phyloP scores from a whole-genome alignment of 768 basidiomycete genomes.

The Baorangia bicolor region DNA sequence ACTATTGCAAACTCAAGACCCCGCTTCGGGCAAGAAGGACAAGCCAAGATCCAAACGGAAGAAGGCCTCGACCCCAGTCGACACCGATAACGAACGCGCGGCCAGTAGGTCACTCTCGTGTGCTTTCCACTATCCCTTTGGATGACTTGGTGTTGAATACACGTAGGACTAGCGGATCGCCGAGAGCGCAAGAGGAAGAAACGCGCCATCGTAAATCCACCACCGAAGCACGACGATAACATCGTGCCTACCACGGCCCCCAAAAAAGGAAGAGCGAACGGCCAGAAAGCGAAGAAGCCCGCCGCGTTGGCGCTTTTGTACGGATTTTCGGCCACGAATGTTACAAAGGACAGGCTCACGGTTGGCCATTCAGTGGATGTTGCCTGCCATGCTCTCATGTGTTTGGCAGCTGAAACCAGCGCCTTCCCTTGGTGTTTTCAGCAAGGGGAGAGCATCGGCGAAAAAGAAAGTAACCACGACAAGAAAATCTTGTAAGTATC shows the following conservation, averaged over 20 bases:
- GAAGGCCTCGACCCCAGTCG: conserved; percentile 10
- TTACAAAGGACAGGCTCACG: conserved; percentile 37
- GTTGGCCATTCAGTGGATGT: conserved; percentile 16
- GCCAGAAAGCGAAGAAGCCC: conserved; percentile 23
- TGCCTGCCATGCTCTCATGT: not conserved
- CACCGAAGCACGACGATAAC: conserved; percentile 11
- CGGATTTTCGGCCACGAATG: conserved; percentile 38
- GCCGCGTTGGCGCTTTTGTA: conserved; percentile 37
- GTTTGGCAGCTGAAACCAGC: conserved; percentile 29
- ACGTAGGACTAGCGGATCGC: conserved; percentile 60
- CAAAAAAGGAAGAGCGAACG: conserved; percentile 14
- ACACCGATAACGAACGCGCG: conserved; percentile 36
- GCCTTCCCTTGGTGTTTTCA: conserved; percentile 35
- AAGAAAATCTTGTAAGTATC: conserved; percentile 16
- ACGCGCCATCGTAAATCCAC: conserved; percentile 47
- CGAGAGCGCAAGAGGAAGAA: conserved; percentile 62
- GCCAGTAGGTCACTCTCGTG: conserved; percentile 32
- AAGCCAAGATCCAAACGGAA: conserved; percentile 28
- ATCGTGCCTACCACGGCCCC: not conserved
- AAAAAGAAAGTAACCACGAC: conserved; percentile 20
- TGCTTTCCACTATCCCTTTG: not conserved
- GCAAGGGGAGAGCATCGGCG: conserved; percentile 36
- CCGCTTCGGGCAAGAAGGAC: conserved; percentile 12
- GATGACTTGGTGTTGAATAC: not conserved
- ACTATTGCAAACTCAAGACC: not conserved